Base-by-base conservation (phyloP, 2,329 filamentous ascomycete genomes). In the Penicillium sp. region DNA sequence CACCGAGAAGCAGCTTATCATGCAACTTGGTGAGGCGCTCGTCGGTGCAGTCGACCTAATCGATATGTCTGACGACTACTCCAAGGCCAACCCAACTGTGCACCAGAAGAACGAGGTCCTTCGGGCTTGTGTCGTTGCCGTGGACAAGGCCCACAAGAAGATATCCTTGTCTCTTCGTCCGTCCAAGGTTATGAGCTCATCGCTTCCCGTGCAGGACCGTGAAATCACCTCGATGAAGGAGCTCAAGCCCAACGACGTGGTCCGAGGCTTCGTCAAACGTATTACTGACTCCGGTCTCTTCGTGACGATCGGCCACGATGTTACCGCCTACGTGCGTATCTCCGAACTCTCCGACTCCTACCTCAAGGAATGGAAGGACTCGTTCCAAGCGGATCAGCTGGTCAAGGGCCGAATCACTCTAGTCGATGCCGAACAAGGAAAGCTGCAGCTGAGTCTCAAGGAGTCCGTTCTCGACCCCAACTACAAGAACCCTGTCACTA, bases 281-380 rank as follows among this genome's bases (percentile, higher is more conserved):
- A 83, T 97, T 37, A 81, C 88, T 0, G 89, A 95, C 58, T 92
- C 90, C 67, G 93, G 93, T 46, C 71, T 98, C 1, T 95, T 96
- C 62, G 81, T 98, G 41, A 80, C 85, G 24, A 78, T 98, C 3
- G 90, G 91, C 38, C 87, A 88, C 15, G 83, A 86, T 55, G 79
- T 95, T 15, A 88, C 87, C 43, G 91, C 85, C 0, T 86, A 91
- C 62, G 87, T 95, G 42, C 86, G 88, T 59, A 86, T 97, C 46
- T 82, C 87, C 8, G 91, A 97, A 67, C 78, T 98, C 12, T 95
- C 91, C 0, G 93, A 98, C 67, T 81, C 82, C 6, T 98, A 85
- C 68, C 74, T 98, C 62, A 97, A 97, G 71, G 89, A 97, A 53
- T 98, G 93, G 93, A 95, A 95, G 73, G 82, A 88, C 31, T 78